phyloP scores from a whole-genome alignment of 495 filamentous ascomycete species.

The Lasiosphaeria ovina region DNA sequence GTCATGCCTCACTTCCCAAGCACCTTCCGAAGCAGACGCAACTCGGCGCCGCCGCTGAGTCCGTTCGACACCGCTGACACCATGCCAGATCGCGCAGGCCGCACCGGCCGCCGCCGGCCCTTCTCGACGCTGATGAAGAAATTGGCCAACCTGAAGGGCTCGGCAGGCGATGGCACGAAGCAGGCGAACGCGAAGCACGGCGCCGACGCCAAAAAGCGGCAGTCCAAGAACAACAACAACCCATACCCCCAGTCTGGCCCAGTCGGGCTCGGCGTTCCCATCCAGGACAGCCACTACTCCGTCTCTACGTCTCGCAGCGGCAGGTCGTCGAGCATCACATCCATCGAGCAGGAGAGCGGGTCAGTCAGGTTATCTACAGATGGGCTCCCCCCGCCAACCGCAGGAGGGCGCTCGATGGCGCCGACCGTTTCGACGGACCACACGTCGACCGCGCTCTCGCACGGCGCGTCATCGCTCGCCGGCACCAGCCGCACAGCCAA shows the following conservation, averaged over 20 bases:
- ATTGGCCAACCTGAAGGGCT: slow-evolving; percentile 76
- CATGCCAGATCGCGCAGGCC: slow-evolving; percentile 43
- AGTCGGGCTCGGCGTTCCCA: slow-evolving; percentile 33
- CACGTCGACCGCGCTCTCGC: slow-evolving; percentile 70
- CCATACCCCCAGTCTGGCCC: slow-evolving; percentile 72
- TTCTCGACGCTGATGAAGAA: slow-evolving; percentile 96
- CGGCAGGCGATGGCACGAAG: slow-evolving; percentile 40
- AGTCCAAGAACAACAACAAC: slow-evolving; percentile 66
- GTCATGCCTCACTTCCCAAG: slow-evolving; percentile 20
- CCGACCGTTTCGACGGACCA: slow-evolving; percentile 79
- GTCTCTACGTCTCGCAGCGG: slow-evolving; percentile 48
- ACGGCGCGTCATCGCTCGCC: slow-evolving; percentile 59
- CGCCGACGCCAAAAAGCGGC: slow-evolving; percentile 46
- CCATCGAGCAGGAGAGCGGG: slow-evolving; percentile 39
- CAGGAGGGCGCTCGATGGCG: slow-evolving; percentile 67
- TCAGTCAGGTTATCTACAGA: slow-evolving; percentile 60
- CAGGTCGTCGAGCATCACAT: slow-evolving; percentile 36
- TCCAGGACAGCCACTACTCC: slow-evolving; percentile 58
- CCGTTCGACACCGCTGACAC: slow-evolving; percentile 24
- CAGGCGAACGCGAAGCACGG: slow-evolving; percentile 42
- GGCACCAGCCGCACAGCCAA: slow-evolving; percentile 66
- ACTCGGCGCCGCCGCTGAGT: slow-evolving; percentile 15
- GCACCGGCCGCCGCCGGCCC: slow-evolving; percentile 66
- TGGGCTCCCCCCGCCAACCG: slow-evolving; percentile 55
- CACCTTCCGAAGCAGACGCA: slow-evolving; percentile 19